Percentiles rank a stretch among this genome's conserved stretches.
These are phyloP conservation scores for Cucurbita pepo DNA, from an alignment of 306 rosid species.

Conservation along the genomic window DNA sequence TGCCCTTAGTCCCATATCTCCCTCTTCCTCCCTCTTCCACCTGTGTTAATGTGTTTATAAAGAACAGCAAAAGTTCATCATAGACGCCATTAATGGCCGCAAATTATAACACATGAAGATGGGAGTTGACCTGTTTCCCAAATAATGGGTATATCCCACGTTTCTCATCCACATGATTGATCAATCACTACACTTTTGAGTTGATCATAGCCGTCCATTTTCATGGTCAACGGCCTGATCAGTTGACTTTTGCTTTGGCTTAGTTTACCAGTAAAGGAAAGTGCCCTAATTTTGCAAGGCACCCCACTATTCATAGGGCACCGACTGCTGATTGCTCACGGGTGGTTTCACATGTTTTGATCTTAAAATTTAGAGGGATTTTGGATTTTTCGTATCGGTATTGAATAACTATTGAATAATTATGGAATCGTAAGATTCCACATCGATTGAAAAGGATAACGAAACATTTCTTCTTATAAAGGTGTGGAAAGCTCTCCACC, in stretches of 20 bases:
- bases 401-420: no score
- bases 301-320: not conserved
- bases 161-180: not conserved
- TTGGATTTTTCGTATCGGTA: no score
- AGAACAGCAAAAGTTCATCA: not conserved
- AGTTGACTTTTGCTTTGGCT: not conserved
- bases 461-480: no score
- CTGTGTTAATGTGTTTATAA: not conserved
- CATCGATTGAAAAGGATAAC: no score
- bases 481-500: no score
- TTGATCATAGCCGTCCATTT: not conserved
- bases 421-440: no score
- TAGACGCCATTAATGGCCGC: no score
- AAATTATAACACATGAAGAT: not conserved
- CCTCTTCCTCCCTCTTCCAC: not conserved
- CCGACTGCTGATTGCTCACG: not conserved
- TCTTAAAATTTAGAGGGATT: no score
- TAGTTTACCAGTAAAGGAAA: not conserved
- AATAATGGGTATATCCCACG: not conserved
- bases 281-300: not conserved
- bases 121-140: not conserved
- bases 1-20: not conserved
- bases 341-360: not conserved
- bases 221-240: conserved; percentile 27
- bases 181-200: not conserved